These are phyloP conservation scores for Dentipellis fragilis DNA, from an alignment of 768 basidiomycete genomes.

Conservation along the genomic window DNA sequence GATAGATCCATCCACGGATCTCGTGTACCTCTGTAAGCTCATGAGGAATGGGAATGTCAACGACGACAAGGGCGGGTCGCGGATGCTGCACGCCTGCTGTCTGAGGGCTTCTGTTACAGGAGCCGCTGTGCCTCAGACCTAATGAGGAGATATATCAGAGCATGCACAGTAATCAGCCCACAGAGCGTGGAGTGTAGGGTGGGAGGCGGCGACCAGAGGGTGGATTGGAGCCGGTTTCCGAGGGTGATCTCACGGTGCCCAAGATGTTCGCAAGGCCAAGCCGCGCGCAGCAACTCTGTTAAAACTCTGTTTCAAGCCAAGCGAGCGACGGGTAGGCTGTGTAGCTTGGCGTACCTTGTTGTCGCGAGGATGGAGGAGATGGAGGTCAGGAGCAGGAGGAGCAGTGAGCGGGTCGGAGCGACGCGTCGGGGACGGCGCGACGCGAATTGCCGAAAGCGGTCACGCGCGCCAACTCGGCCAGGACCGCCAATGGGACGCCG, in stretches of 20 bases:
- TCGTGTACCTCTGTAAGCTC: slow-evolving; percentile 41
- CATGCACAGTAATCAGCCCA: not conserved
- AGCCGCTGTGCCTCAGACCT: not conserved
- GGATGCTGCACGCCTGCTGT: not conserved
- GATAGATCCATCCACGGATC: slow-evolving; percentile 61
- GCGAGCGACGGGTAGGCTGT: not conserved
- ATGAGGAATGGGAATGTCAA: not conserved
- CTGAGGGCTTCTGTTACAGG: not conserved
- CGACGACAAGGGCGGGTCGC: not conserved
- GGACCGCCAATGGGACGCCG: not conserved
- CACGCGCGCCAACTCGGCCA: not conserved
- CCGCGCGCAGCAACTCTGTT: not conserved
- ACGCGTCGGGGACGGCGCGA: too few species aligned
- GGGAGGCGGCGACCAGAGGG: slow-evolving; percentile 3
- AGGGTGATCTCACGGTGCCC: not conserved
- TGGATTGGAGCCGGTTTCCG: slow-evolving; percentile 1
- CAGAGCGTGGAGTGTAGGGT: not conserved
- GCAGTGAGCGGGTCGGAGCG: not conserved
- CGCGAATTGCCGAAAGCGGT: not conserved
- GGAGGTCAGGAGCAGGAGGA: not conserved
- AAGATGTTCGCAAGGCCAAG: slow-evolving; percentile 1
- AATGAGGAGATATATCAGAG: slow-evolving; percentile 3
- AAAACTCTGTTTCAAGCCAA: not conserved
- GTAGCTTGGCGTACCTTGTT: not conserved
- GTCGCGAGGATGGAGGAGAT: not conserved